Evolutionary conservation across 2,329 filamentous ascomycete species (phyloP).

Genomic region (Fusarium piperis): DNA sequence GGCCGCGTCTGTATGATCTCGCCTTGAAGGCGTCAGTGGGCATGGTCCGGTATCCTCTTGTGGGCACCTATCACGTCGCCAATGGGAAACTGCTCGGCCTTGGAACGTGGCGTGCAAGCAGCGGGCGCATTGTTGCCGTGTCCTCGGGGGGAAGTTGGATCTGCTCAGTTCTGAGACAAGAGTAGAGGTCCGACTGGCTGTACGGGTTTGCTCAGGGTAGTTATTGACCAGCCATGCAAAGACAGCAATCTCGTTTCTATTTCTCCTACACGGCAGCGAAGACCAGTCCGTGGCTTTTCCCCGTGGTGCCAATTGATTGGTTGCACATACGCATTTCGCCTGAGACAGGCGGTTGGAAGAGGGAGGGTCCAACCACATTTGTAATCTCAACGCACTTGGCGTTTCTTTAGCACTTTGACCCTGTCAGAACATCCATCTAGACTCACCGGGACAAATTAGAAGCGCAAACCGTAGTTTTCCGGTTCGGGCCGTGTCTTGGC

Average conservation of each 20-base stretch:
- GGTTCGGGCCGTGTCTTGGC: not conserved
- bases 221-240: not conserved
- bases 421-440: not conserved
- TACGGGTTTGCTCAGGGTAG: no score
- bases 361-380: not conserved
- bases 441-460: not conserved
- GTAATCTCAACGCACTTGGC: not conserved
- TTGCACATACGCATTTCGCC: not conserved
- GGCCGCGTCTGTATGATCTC: constrained; percentile 46
- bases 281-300: not conserved
- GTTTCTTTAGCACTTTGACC: not conserved
- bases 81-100: constrained; percentile 44
- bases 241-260: not conserved
- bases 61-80: constrained; percentile 47
- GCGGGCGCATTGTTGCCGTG: constrained; percentile 45
- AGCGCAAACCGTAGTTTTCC: not conserved
- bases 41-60: constrained; percentile 41
- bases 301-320: not conserved
- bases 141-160: constrained; percentile 47
- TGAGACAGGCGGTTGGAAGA: not conserved
- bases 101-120: constrained; percentile 46
- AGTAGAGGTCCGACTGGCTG: not conserved
- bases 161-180: constrained; percentile 43
- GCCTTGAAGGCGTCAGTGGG: constrained; percentile 41
- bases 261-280: not conserved